These are phyloP conservation scores for Parastagonospora nodorum DNA, from an alignment of 2,329 filamentous ascomycete species.

Conservation along the genomic window DNA sequence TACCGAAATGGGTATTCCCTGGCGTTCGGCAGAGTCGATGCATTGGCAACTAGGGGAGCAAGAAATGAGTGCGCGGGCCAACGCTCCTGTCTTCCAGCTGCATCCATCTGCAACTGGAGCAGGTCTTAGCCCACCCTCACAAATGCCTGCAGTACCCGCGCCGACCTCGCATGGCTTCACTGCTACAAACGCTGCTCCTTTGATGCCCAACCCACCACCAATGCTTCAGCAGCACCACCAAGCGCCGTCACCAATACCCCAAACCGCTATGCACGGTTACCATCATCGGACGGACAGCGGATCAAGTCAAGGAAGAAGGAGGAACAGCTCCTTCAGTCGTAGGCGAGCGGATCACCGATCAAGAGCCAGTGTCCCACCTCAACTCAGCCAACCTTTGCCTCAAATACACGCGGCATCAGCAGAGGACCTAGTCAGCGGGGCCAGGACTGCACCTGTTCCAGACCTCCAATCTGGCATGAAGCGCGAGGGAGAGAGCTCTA, in stretches of 20 bases:
- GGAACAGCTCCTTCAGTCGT: slow-evolving; percentile 42
- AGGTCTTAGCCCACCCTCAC: slow-evolving; percentile 38
- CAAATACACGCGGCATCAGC: slow-evolving; percentile 40
- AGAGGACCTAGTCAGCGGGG: slow-evolving; percentile 41
- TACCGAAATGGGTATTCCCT: slow-evolving; percentile 92
- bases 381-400: slow-evolving; percentile 39
- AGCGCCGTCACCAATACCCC: slow-evolving; percentile 27
- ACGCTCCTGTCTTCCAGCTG: slow-evolving; percentile 80
- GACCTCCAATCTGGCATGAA: slow-evolving; percentile 35
- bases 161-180: slow-evolving; percentile 41
- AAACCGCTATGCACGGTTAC: slow-evolving; percentile 35
- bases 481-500: slow-evolving; percentile 32
- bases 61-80: slow-evolving; percentile 92
- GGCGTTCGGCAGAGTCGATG: slow-evolving; percentile 96
- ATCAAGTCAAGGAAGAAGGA: slow-evolving; percentile 37
- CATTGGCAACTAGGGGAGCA: slow-evolving; percentile 94
- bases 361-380: slow-evolving; percentile 44
- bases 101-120: slow-evolving; percentile 43
- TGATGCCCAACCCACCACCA: slow-evolving; percentile 32
- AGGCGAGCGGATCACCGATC: slow-evolving; percentile 37
- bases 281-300: slow-evolving; percentile 43
- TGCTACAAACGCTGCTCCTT: slow-evolving; percentile 46
- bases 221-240: slow-evolving; percentile 34
- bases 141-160: slow-evolving; percentile 30
- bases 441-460: slow-evolving; percentile 41